Percentiles rank a stretch among this genome's conserved stretches.
These are phyloP conservation scores for Dunaliella primolecta DNA, from an alignment of 139 green algal genomes.

Conservation along the genomic window DNA sequence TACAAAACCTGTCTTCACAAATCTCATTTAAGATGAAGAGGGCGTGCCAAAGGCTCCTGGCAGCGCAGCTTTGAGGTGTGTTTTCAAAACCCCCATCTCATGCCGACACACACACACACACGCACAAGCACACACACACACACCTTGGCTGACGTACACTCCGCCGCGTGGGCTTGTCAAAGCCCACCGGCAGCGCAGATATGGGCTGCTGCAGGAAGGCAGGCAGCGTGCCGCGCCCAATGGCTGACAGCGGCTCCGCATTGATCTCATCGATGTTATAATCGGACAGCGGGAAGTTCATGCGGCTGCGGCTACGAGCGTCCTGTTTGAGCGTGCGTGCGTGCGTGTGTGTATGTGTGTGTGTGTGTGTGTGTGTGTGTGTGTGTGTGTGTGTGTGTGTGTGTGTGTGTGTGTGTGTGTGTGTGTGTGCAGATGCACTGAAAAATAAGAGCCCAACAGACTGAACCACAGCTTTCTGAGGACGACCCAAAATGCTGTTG, in stretches of 20 bases:
- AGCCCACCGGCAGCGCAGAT: neutral
- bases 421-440: neutral
- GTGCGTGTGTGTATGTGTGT: conserved; percentile 8
- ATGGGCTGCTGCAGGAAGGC: neutral
- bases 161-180: neutral
- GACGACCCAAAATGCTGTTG: too few species aligned
- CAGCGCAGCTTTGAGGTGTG: too few species aligned
- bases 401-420: neutral
- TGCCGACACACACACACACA: neutral
- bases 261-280: conserved; percentile 47
- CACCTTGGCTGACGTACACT: neutral
- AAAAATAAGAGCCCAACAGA: too few species aligned
- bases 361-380: conserved; percentile 11
- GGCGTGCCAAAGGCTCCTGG: too few species aligned
- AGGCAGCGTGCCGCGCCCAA: neutral
- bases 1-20: too few species aligned
- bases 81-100: too few species aligned
- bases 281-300: conserved; percentile 56
- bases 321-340: conserved; percentile 11
- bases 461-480: too few species aligned
- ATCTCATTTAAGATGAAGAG: too few species aligned
- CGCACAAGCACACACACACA: neutral
- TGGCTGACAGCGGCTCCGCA: conserved; percentile 7
- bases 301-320: conserved; percentile 34
- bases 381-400: neutral